These are phyloP conservation scores for Punctularia strigosozonata DNA, from an alignment of 768 basidiomycete species.

Conservation along the genomic window DNA sequence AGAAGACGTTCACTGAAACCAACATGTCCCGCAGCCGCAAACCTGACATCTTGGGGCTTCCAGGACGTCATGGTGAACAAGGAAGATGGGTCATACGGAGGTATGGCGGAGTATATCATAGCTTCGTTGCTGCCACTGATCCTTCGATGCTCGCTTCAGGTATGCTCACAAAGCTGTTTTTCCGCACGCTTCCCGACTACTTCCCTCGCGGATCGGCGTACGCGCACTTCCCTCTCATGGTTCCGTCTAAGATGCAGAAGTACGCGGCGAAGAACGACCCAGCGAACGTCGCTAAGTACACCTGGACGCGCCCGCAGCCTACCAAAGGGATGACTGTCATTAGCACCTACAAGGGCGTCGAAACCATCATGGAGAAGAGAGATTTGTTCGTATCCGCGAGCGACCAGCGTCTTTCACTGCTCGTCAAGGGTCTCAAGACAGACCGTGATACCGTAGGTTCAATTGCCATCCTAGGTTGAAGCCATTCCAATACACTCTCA, in stretches of 20 bases:
- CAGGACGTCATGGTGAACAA: conserved; percentile 69
- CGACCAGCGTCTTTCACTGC: conserved; percentile 32
- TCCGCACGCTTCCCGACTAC: conserved; percentile 62
- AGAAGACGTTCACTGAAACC: too few relatives aligned
- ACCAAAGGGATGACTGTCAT: conserved; percentile 23
- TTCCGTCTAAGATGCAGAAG: conserved; percentile 53
- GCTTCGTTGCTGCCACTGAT: too few relatives aligned
- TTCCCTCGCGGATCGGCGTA: conserved; percentile 62
- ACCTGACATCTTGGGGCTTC: conserved; percentile 78
- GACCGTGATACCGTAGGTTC: conserved; percentile 4
- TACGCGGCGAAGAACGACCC: conserved; percentile 46
- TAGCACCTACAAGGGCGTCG: conserved; percentile 37
- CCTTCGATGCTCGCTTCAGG: conserved; percentile 65
- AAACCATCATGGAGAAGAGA: conserved; percentile 35
- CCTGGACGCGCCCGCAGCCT: conserved; percentile 28
- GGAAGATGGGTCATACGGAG: too few relatives aligned
- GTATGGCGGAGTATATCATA: too few relatives aligned
- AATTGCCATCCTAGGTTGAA: not conserved
- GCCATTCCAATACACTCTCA: conserved; percentile 55
- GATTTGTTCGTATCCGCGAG: conserved; percentile 37
- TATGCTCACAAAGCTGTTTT: conserved; percentile 60
- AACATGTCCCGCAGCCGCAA: too few relatives aligned
- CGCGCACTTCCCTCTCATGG: conserved; percentile 86
- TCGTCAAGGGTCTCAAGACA: conserved; percentile 54
- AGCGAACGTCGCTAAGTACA: conserved; percentile 40